Evolutionary conservation across 2,329 filamentous ascomycete genomes (phyloP), one percentile per base, ranked within the genome.

Genomic region (Pseudohalonectria lignicola): DNA sequence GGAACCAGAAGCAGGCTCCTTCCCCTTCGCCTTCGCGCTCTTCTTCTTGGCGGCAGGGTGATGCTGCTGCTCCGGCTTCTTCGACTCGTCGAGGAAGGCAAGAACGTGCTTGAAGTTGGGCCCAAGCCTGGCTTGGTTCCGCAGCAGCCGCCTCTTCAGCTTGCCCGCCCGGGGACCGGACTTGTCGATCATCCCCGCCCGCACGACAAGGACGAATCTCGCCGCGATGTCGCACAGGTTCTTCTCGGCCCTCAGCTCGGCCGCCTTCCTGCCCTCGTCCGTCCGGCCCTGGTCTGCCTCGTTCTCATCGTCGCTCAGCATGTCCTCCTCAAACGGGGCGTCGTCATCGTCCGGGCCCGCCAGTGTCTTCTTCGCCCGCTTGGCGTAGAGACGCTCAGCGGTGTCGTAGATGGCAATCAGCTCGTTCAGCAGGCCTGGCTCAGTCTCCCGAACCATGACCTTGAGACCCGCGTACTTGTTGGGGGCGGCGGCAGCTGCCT

Each of bases 51-150:
- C 53, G 54, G 54, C 3, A 10, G 19, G 26, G 26, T 43, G 38
- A 39, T 46, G 47, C 37, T 59, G 56, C 41, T 59, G 45, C 37
- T 66, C 64, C 47, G 68, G 67, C 31, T 74, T 57, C 50, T 79
- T 78, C 35, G 70, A 67, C 41, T 82, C 75, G 50, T 94, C 87
- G 4, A 96, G 66, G 55, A 82, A 92, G 8, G 76, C 74, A 4
- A 94, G 65, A 6, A 95, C 77, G 49, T 92, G 86, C 52, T 82
- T 85, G 67, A 85, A 93, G 54, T 92, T 95, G 33, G 74, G 66
- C 3, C 92, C 92, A 3, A 98, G 70, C 52, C 76, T 79, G n/a
- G 64, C 66, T 53, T 82, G 82, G 60, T 98, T 95, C 46, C 85
- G 72, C 49, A 82, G 69, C 17, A 98, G 66, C 16, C 87, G 73